phyloP scores from a whole-genome alignment of 2,329 filamentous ascomycete species.

The Colletotrichum siamense region DNA sequence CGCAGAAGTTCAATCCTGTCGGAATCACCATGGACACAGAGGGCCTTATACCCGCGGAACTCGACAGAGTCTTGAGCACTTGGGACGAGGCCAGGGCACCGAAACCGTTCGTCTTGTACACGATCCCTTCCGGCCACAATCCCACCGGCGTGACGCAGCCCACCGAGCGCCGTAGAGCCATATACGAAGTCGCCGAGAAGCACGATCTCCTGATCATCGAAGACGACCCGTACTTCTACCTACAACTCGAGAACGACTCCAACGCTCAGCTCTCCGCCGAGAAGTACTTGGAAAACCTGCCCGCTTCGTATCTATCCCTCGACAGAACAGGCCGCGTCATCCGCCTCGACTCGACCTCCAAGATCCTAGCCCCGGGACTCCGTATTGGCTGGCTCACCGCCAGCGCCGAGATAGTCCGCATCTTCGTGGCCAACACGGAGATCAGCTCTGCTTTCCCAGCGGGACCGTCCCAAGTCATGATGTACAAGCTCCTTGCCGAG shows the following conservation, averaged over 20 bases:
- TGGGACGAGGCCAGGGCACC: neutral
- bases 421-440: neutral
- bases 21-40: neutral
- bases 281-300: neutral
- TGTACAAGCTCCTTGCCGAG: neutral
- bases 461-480: neutral
- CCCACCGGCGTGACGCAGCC: neutral
- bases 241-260: neutral
- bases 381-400: neutral
- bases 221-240: neutral
- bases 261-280: neutral
- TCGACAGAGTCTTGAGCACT: neutral
- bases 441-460: neutral
- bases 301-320: neutral
- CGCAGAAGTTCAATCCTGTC: neutral
- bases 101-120: neutral
- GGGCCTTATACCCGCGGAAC: neutral
- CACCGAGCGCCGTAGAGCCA: accelerated
- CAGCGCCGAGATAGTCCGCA: neutral
- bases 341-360: neutral
- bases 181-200: neutral
- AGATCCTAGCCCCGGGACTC: neutral
- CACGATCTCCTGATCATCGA: neutral
- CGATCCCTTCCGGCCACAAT: neutral
- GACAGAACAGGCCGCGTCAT: accelerated